These are phyloP conservation scores for Pontederia paniculata DNA, from an alignment of 176 grass and related monocot genomes.

Conservation along the genomic window DNA sequence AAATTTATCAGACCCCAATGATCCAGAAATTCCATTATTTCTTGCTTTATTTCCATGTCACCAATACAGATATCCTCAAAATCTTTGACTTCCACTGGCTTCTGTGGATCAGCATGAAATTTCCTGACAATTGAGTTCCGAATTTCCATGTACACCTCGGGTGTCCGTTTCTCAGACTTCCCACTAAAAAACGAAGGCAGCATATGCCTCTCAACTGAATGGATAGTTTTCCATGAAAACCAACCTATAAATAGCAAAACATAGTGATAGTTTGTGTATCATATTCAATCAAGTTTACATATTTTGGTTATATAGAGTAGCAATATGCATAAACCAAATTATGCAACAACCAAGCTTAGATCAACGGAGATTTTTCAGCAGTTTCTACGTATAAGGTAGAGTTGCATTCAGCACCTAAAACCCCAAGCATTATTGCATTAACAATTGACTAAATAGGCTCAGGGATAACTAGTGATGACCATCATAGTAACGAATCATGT, in stretches of 20 bases:
- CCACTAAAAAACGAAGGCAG: slow-evolving; percentile 81
- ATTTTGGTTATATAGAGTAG: not conserved
- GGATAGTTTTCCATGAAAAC: slow-evolving; percentile 90
- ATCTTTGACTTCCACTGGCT: slow-evolving; percentile 71
- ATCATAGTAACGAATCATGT: not conserved
- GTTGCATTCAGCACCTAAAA: no score
- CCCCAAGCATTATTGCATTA: no score
- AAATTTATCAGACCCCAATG: slow-evolving; percentile 21
- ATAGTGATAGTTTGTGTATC: not conserved
- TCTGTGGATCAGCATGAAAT: slow-evolving; percentile 75
- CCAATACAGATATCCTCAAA: slow-evolving; percentile 57
- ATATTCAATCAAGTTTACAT: not conserved
- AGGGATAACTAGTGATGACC: no score
- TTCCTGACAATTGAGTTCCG: slow-evolving; percentile 86
- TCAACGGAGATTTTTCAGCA: no score
- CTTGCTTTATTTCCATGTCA: slow-evolving; percentile 52
- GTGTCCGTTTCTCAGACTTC: slow-evolving; percentile 76
- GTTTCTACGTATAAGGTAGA: no score
- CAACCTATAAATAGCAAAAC: slow-evolving; percentile 41
- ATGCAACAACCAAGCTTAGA: no score
- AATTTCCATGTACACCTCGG: slow-evolving; percentile 65
- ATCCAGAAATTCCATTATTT: slow-evolving; percentile 6
- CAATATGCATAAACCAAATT: not conserved
- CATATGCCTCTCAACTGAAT: slow-evolving; percentile 80
- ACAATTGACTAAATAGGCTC: no score